Percentiles rank a stretch among this genome's conserved stretches.
phyloP scores from a whole-genome alignment of 1,139 yeast genomes.

The Yamadazyma oceani region DNA sequence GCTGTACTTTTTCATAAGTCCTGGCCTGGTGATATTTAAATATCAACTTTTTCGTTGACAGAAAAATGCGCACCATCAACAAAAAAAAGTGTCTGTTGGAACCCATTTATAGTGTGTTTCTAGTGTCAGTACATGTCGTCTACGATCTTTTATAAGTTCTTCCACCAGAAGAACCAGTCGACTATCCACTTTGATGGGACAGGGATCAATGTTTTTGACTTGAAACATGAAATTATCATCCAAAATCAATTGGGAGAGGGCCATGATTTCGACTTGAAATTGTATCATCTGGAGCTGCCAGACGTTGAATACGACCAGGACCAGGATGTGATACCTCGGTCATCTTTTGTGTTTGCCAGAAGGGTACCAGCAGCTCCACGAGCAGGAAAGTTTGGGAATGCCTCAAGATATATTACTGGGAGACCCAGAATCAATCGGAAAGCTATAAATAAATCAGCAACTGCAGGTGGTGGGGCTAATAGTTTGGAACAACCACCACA shows the following conservation, averaged over 20 bases:
- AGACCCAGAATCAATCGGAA: conserved; percentile 60
- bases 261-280: conserved; percentile 72
- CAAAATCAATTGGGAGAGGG: conserved; percentile 85
- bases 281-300: conserved; percentile 65
- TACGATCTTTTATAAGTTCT: conserved; percentile 82
- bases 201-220: conserved; percentile 90
- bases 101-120: not conserved
- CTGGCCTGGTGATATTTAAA: not conserved
- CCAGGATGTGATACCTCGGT: conserved; percentile 90
- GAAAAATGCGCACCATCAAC: not conserved
- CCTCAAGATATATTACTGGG: conserved; percentile 83
- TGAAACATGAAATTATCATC: conserved; percentile 83
- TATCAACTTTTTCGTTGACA: not conserved
- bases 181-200: conserved; percentile 93
- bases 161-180: conserved; percentile 79
- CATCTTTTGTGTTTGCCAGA: conserved; percentile 78
- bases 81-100: not conserved
- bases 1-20: conserved; percentile 14
- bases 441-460: conserved; percentile 23
- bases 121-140: conserved; percentile 62
- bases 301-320: conserved; percentile 81
- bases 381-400: conserved; percentile 63
- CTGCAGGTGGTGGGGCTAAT: conserved; percentile 22
- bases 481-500: conserved; percentile 8
- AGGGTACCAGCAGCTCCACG: conserved; percentile 69